Percentiles rank a stretch among this genome's conserved stretches.
Evolutionary conservation across 495 filamentous ascomycete genomes (phyloP).

Genomic region (Xylaria bambusicola): DNA sequence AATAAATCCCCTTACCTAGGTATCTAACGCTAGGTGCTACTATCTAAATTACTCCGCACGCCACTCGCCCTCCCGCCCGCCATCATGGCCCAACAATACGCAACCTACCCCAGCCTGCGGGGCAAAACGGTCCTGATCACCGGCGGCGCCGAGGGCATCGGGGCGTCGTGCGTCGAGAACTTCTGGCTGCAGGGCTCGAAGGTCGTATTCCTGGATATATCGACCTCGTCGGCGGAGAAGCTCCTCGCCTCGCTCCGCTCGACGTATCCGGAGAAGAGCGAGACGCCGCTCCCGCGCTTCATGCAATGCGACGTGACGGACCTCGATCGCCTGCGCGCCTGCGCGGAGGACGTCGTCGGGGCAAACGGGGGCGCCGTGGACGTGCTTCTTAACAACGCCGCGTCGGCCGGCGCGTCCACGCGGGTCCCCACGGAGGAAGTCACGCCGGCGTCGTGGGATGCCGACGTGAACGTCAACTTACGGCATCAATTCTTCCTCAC

Average conservation of each 20-base stretch:
- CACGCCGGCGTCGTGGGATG: constrained; percentile 32
- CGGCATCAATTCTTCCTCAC: constrained; percentile 46
- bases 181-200: constrained; percentile 51
- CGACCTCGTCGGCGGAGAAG: constrained; percentile 37
- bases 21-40: not conserved
- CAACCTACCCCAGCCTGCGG: constrained; percentile 40
- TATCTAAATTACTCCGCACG: not conserved
- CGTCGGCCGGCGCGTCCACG: constrained; percentile 22
- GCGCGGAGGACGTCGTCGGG: constrained; percentile 32
- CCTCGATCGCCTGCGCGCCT: constrained; percentile 32
- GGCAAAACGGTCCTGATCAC: constrained; percentile 53
- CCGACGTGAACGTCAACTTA: constrained; percentile 33
- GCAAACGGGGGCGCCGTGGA: constrained; percentile 36
- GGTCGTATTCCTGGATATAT: constrained; percentile 52
- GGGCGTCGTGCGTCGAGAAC: constrained; percentile 45
- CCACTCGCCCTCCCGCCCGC: constrained; percentile 2
- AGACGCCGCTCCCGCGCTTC: constrained; percentile 26
- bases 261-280: constrained; percentile 43
- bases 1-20: not conserved
- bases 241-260: constrained; percentile 40
- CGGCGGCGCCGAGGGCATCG: constrained; percentile 56
- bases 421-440: constrained; percentile 31
- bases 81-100: constrained; percentile 24
- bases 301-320: constrained; percentile 53
- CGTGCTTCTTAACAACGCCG: constrained; percentile 46